Base-by-base conservation (phyloP, 2,329 filamentous ascomycete species). In the Xylariaceae sp. region DNA sequence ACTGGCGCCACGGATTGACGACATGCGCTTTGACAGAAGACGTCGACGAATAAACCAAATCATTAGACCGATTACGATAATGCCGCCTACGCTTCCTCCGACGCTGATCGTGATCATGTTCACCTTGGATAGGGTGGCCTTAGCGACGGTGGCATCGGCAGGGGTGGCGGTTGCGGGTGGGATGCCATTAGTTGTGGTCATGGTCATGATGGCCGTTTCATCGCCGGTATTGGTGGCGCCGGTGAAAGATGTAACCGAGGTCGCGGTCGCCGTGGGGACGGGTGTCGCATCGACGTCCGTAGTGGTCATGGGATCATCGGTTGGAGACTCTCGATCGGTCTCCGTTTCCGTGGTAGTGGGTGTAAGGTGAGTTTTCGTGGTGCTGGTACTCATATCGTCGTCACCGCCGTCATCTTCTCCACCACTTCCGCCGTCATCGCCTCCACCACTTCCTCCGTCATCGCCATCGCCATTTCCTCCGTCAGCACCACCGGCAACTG, bases 41-140 rank as follows among this genome's bases (percentile, higher is more conserved):
- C 55, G 63, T 4, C 66, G 64, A 0, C 65, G 64, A 42, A 65
- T 53, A 1, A 66, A 58, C 40, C 65, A 63, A 31, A 54, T 60
- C 4, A 58, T 11, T 11, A 66, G 31, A 6, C 61, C 6, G 5
- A 64, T 26, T 5, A 65, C 4, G 7, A 60, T 45, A 4, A 66
- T 12, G 2, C 42, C 56, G 6, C 45, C 57, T 2, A 62, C 34
- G 30, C 55, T 57, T 12, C 53, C 56, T 34, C 60, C 62, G 3
- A 65, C 48, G 51, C 60, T 59, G 39, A 64, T 58, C 0, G 61
- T 65, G 1, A 58, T 58, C 30, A 67, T 54, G 2, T 62, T 57
- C 2, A 57, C 47, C 7, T 30, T 31, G 4, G 60, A 56, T 2
- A 57, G 8, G 6, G 39, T 40, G 6, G n/a, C 40, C 3, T 39